phyloP scores from a whole-genome alignment of 805 yeast species.

The Lipomyces anomalus region DNA sequence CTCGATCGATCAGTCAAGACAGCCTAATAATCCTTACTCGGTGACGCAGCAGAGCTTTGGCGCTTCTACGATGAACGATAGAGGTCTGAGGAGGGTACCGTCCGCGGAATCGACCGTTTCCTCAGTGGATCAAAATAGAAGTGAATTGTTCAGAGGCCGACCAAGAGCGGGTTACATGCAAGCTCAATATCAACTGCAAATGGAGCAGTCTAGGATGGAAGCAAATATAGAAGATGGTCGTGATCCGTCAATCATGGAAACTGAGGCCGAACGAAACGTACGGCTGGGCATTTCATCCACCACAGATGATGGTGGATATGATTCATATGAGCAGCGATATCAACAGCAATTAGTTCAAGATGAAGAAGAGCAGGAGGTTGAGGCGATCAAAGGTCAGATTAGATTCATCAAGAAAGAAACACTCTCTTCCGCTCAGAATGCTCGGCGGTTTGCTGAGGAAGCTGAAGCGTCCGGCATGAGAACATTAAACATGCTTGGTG shows the following conservation, averaged over 20 bases:
- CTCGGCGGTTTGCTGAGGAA: constrained; percentile 62
- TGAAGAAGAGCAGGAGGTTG: constrained; percentile 79
- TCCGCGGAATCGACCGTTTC: background rate
- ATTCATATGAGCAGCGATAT: background rate
- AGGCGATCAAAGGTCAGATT: constrained; percentile 74
- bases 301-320: constrained; percentile 6
- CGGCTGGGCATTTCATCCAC: constrained; percentile 5
- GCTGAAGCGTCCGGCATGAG: constrained; percentile 73
- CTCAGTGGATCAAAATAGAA: constrained; percentile 9
- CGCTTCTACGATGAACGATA: background rate
- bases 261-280: constrained; percentile 19
- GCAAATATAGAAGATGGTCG: no score
- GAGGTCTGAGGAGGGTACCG: background rate
- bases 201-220: constrained; percentile 1
- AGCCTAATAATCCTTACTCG: background rate
- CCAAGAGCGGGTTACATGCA: constrained; percentile 1
- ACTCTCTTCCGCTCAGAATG: constrained; percentile 76
- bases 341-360: constrained; percentile 9
- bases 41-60: background rate
- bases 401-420: constrained; percentile 82
- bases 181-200: constrained; percentile 1
- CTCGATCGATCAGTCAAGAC: no score
- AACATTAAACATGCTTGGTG: constrained; percentile 85
- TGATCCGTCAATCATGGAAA: constrained; percentile 25
- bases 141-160: constrained; percentile 14